A percentile compares a stretch with the other conserved stretches of the same genome.
phyloP scores from a whole-genome alignment of 2,329 filamentous ascomycete species.

The Capronia coronata region DNA sequence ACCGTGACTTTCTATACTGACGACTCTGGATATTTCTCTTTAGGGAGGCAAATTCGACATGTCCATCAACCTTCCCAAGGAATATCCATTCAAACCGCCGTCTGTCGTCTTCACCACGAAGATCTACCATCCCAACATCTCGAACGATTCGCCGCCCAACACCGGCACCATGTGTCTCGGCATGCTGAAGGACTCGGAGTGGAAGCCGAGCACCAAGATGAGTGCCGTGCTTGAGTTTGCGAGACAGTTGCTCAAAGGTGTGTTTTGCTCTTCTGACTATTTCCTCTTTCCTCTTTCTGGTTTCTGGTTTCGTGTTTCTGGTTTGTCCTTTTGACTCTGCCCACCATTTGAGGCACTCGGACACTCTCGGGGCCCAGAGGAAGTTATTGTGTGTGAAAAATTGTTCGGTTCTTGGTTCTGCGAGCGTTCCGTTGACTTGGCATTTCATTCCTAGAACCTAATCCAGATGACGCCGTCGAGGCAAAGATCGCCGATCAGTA shows the following conservation, averaged over 20 bases:
- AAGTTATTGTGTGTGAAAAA: too few relatives aligned
- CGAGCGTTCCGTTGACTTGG: too few relatives aligned
- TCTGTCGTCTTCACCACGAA: slow-evolving; percentile 74
- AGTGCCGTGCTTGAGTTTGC: slow-evolving; percentile 69
- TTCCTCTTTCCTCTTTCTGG: too few relatives aligned
- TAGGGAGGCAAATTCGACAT: slow-evolving; percentile 55
- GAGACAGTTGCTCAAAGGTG: slow-evolving; percentile 55
- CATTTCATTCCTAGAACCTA: slow-evolving; percentile 72
- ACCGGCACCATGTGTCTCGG: slow-evolving; percentile 79
- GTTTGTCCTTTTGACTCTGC: too few relatives aligned
- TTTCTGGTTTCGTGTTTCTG: too few relatives aligned
- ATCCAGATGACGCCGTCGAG: slow-evolving; percentile 86
- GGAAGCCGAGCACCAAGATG: slow-evolving; percentile 83
- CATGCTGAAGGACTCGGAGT: slow-evolving; percentile 76
- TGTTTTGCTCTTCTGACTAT: too few relatives aligned
- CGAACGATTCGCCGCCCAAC: slow-evolving; percentile 33
- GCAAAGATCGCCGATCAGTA: slow-evolving; percentile 78
- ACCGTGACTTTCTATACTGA: neutral
- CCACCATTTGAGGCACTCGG: neutral
- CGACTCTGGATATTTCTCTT: neutral
- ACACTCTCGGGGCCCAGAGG: neutral
- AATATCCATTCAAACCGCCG: slow-evolving; percentile 88
- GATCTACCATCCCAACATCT: slow-evolving; percentile 90
- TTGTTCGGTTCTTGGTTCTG: too few relatives aligned
- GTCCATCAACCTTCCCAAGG: slow-evolving; percentile 63